phyloP scores from a whole-genome alignment of 495 filamentous ascomycete species.

The Neurospora sp. region DNA sequence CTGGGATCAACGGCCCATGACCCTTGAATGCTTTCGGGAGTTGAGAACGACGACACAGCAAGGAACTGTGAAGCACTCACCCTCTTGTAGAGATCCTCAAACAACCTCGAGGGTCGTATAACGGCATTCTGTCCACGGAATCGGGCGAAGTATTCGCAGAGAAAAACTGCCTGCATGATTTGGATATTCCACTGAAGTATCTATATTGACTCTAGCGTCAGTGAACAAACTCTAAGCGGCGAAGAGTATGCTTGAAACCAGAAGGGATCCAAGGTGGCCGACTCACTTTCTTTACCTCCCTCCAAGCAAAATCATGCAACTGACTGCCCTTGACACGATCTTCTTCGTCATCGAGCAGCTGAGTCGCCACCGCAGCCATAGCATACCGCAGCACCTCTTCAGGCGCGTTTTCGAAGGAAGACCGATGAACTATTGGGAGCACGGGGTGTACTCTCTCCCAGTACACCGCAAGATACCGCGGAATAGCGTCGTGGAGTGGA shows the following conservation, averaged over 20 bases:
- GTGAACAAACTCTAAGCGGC: not conserved
- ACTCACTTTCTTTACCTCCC: slow-evolving; percentile 31
- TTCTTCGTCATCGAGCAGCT: slow-evolving; percentile 33
- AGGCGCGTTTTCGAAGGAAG: slow-evolving; percentile 24
- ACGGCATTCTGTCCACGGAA: slow-evolving; percentile 40
- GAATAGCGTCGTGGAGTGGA: slow-evolving; percentile 21
- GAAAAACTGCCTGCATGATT: slow-evolving; percentile 44
- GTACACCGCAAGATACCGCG: slow-evolving; percentile 35
- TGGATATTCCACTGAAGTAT: slow-evolving; percentile 34
- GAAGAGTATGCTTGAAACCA: not conserved
- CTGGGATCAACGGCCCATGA: slow-evolving; percentile 26
- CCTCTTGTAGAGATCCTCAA: slow-evolving; percentile 41
- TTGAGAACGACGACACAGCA: slow-evolving; percentile 17
- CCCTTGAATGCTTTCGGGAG: slow-evolving; percentile 8
- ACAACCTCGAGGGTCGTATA: slow-evolving; percentile 33
- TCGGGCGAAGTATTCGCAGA: slow-evolving; percentile 43
- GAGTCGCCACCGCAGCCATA: slow-evolving; percentile 40
- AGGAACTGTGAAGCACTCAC: slow-evolving; percentile 34
- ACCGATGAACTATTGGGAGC: slow-evolving; percentile 34
- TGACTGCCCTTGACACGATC: slow-evolving; percentile 34
- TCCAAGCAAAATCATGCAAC: slow-evolving; percentile 36
- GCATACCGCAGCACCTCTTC: slow-evolving; percentile 35
- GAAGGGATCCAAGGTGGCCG: not conserved
- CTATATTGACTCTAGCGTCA: slow-evolving; percentile 10
- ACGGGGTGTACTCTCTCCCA: slow-evolving; percentile 33